These are phyloP conservation scores for Nakazawaea ishiwadae DNA, from an alignment of 805 yeast genomes.

Conservation along the genomic window DNA sequence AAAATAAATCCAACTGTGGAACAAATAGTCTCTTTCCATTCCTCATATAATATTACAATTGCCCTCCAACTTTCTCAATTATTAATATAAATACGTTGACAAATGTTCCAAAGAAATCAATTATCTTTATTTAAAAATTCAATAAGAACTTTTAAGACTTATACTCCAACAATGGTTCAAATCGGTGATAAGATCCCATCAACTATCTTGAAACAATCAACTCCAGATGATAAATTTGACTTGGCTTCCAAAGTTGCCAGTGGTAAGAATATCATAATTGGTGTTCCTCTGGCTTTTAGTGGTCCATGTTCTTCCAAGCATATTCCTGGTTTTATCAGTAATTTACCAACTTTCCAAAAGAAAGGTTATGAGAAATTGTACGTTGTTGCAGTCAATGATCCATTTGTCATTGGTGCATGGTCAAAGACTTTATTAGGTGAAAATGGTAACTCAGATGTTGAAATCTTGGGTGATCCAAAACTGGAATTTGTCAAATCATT, in stretches of 20 bases:
- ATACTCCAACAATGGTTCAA: slow-evolving; percentile 9
- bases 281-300: slow-evolving; percentile 76
- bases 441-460: slow-evolving; percentile 19
- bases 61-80: too few species aligned
- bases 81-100: too few species aligned
- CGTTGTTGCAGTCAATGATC: slow-evolving; percentile 79
- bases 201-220: slow-evolving; percentile 4
- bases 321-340: slow-evolving; percentile 66
- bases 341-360: slow-evolving; percentile 44
- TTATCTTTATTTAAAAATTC: not conserved
- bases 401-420: slow-evolving; percentile 86
- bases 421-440: slow-evolving; percentile 34
- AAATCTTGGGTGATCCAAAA: slow-evolving; percentile 72
- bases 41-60: too few species aligned
- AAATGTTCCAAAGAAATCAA: not conserved
- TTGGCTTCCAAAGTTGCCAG: slow-evolving; percentile 18
- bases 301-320: slow-evolving; percentile 73
- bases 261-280: slow-evolving; percentile 34
- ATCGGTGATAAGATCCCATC: slow-evolving; percentile 13
- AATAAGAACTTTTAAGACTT: slow-evolving; percentile 10
- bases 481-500: slow-evolving; percentile 66
- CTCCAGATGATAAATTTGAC: slow-evolving; percentile 19
- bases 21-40: too few species aligned
- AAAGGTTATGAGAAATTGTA: slow-evolving; percentile 64
- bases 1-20: too few species aligned